Base-by-base conservation (phyloP, 1,284 basidiomycete species). In the Singerocomus rubriflavus region DNA sequence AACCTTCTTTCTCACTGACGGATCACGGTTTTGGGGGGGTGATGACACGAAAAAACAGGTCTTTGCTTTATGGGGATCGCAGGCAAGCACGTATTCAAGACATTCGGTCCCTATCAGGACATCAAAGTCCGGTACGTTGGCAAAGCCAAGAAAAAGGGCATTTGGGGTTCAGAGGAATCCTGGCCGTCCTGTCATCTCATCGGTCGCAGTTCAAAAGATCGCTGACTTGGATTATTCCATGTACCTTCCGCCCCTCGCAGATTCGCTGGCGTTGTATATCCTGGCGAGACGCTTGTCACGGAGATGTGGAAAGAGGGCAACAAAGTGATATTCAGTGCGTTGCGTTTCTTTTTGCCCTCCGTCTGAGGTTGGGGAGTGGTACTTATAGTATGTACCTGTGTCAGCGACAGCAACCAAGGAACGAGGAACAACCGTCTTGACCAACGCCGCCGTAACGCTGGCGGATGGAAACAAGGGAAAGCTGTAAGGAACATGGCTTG, bases 251-350 rank as follows among this genome's bases (percentile, higher is more conserved):
- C 27, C 13, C n/a, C 41, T 12, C 33, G 25, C 51, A 88, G 89
- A 48, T 94, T 96, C 69, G 81, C 86, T 0, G 91, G 91, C n/a
- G 82, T 89, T 6, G 93, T 99, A 31, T 95, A 89, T 67, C 96
- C 96, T 5, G 95, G 95, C 10, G 94, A 99, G 75, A 98, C 96
- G 0, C 78, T 97, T 41, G 76, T 93, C 16, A 97, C 93, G 0
- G 84, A 92, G 68, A 97, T 98, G 94, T 99, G 96, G 96, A 98
- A 95, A 69, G 93, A 98, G 63, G 91, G 88, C 16, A 73, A 82
- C 63, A 98, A 89, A 73, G 87, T 98, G 57, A 84, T 98, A 57
- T 99, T 99, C 71, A 77, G 91, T 93, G 67, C 65, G 89, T 78
- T 1, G 16, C 37, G 27, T 25, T 26, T 48, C 34, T 32, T 1